These are phyloP conservation scores for Aquilaria sinensis DNA, from an alignment of 345 rosid species.

Conservation along the genomic window DNA sequence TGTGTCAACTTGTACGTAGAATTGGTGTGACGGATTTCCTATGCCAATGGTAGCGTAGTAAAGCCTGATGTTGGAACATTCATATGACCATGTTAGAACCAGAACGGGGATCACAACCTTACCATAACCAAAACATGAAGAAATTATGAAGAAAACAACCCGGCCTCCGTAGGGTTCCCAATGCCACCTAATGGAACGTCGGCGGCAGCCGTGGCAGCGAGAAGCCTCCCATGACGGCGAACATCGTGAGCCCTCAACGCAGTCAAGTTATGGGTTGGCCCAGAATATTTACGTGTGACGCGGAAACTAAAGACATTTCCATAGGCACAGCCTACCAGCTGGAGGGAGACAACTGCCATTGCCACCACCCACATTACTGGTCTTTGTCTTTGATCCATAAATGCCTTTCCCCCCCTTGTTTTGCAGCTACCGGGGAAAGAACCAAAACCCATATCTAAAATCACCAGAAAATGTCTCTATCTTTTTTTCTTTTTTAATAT, in stretches of 20 bases:
- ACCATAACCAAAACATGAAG: neutral
- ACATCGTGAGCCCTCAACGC: slow-evolving; percentile 62
- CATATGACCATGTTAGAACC: too few relatives aligned
- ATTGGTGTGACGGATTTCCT: slow-evolving; percentile 70
- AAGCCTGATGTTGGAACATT: slow-evolving; percentile 34
- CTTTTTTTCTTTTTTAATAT: too few relatives aligned
- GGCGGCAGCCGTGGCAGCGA: slow-evolving; percentile 44
- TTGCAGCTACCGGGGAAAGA: too few relatives aligned
- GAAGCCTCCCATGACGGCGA: slow-evolving; percentile 66
- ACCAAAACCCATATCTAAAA: too few relatives aligned
- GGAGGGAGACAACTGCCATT: too few relatives aligned
- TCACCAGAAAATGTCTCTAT: too few relatives aligned
- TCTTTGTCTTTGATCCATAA: too few relatives aligned
- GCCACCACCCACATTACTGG: too few relatives aligned
- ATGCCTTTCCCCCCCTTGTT: too few relatives aligned
- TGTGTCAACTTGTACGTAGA: slow-evolving; percentile 84
- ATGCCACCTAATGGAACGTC: slow-evolving; percentile 74
- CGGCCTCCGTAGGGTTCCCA: slow-evolving; percentile 64
- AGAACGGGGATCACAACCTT: too few relatives aligned
- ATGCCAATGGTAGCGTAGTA: slow-evolving; percentile 67
- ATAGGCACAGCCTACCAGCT: too few relatives aligned
- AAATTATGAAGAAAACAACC: slow-evolving; percentile 26
- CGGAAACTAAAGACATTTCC: slow-evolving; percentile 42
- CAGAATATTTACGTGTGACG: slow-evolving; percentile 63
- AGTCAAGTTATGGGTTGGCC: slow-evolving; percentile 31